Evolutionary conservation across 2,329 filamentous ascomycete genomes (phyloP), one percentile per base, ranked within the genome.

Genomic region (Podosphaera xanthii): DNA sequence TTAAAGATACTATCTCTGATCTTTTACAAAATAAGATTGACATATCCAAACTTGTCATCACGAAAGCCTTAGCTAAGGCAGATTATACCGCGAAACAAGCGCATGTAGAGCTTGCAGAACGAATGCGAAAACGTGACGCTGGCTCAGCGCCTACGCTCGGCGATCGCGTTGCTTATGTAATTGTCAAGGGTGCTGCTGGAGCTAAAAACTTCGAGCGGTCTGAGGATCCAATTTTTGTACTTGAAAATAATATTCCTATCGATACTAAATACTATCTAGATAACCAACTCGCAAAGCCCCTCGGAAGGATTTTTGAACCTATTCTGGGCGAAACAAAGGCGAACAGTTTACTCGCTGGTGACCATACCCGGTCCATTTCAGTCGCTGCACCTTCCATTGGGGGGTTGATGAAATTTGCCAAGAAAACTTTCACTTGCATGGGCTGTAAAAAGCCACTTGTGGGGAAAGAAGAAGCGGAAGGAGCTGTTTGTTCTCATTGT

Each of bases 1-100:
- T 98, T 72, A 97, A 96, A 72, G 82, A 92, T 63, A 95, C 86
- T 52, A 98, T 98, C 68, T 86, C 92, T 7, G 89, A 96, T 69
- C 78, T 98, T 22, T 75, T 98, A 46, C 92, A 97, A 69, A 98
- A 98, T 75, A 96, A 94, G 71, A 77, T 98, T 66, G 92, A 98
- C 73, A 94, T 98, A 87, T 96, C 91, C 44, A 97, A 98, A 71
- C 83, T 98, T 22, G 94, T 98, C 70, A 98, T 98, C 68, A 98
- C 92, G 35, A 98, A 98, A 72, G 92, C 92, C 0, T 77, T 98
- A 31, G 85, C 91, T 12, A 98, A 98, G 70, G 80, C 82, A 49
- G 84, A 87, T 68, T 98, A 98, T 70, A 81, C 83, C 9, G 86
- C 83, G 58, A 97, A 95, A 71, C 91, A 97, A 74, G 91, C 92